Percentiles rank a stretch among this genome's conserved stretches.
These are phyloP conservation scores for Rutstroemia sp. DNA, from an alignment of 2,329 filamentous ascomycete species.

Conservation along the genomic window DNA sequence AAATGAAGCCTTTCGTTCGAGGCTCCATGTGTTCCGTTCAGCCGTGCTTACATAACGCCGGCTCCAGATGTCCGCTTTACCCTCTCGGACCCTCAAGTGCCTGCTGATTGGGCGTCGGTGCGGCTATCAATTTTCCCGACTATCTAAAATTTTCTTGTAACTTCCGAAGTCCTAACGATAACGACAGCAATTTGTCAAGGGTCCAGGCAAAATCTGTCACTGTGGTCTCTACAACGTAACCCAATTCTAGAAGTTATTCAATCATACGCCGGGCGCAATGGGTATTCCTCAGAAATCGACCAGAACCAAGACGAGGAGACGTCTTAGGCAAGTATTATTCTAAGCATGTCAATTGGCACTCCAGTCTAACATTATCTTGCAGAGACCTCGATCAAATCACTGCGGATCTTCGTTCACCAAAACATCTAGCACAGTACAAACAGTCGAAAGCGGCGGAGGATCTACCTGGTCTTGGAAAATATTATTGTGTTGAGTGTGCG, in stretches of 20 bases:
- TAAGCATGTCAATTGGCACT: background rate
- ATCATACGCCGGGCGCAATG: constrained; percentile 39
- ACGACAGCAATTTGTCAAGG: no score
- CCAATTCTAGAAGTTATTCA: background rate
- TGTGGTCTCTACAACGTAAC: background rate
- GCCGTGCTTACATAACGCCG: no score
- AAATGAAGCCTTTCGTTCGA: no score
- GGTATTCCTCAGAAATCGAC: constrained; percentile 59
- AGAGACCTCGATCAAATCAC: constrained; percentile 93
- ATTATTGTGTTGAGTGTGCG: constrained; percentile 88
- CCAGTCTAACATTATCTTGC: constrained; percentile 17
- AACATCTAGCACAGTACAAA: constrained; percentile 74
- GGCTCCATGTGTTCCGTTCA: no score
- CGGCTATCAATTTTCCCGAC: no score
- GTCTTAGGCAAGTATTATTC: constrained; percentile 47
- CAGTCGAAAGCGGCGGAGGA: constrained; percentile 76
- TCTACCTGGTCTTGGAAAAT: constrained; percentile 74
- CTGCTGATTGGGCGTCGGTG: no score
- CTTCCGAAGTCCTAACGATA: no score
- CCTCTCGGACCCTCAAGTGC: no score
- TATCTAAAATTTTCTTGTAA: no score
- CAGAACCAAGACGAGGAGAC: constrained; percentile 68
- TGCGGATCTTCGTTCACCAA: constrained; percentile 68
- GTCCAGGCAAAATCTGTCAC: background rate
- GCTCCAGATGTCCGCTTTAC: no score